Evolutionary conservation across 345 rosid species (phyloP).

Genomic region (Lagerstroemia speciosa): DNA sequence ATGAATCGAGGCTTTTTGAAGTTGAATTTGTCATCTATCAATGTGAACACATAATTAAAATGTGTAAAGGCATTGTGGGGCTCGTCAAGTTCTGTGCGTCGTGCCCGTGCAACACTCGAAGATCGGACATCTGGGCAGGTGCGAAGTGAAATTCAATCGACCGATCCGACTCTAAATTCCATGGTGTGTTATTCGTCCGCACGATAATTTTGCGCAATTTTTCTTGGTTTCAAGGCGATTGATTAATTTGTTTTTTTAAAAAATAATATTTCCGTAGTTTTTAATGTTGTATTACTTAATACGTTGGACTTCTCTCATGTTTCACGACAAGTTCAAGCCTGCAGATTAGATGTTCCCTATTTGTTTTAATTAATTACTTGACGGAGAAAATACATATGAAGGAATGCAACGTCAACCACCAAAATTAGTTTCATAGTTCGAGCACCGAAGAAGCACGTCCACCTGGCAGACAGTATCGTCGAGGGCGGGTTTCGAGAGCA

Average conservation of each 20-base stretch:
- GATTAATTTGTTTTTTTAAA: too few relatives aligned
- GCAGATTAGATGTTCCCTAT: slow-evolving; percentile 5
- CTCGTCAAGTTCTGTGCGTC: slow-evolving; percentile 2
- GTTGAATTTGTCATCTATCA: too few relatives aligned
- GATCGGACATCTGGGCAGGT: background rate
- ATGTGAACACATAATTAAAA: background rate
- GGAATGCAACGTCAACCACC: too few relatives aligned
- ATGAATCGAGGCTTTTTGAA: too few relatives aligned
- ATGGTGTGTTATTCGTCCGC: too few relatives aligned
- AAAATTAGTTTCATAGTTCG: too few relatives aligned
- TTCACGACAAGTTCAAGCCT: slow-evolving; percentile 7
- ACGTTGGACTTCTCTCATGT: background rate
- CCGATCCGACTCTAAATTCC: too few relatives aligned
- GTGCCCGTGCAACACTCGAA: background rate
- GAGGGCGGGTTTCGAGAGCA: too few relatives aligned
- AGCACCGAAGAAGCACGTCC: too few relatives aligned
- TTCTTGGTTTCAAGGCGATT: background rate
- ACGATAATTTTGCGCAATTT: background rate
- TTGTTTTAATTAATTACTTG: slow-evolving; percentile 8
- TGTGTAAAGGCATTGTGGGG: background rate
- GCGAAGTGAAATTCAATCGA: too few relatives aligned
- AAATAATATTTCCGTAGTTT: background rate
- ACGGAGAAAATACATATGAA: too few relatives aligned
- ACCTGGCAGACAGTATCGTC: too few relatives aligned
- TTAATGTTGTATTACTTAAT: background rate